These are phyloP conservation scores for Sechiopsis laciniata DNA, from an alignment of 306 rosid species.

Conservation along the genomic window DNA sequence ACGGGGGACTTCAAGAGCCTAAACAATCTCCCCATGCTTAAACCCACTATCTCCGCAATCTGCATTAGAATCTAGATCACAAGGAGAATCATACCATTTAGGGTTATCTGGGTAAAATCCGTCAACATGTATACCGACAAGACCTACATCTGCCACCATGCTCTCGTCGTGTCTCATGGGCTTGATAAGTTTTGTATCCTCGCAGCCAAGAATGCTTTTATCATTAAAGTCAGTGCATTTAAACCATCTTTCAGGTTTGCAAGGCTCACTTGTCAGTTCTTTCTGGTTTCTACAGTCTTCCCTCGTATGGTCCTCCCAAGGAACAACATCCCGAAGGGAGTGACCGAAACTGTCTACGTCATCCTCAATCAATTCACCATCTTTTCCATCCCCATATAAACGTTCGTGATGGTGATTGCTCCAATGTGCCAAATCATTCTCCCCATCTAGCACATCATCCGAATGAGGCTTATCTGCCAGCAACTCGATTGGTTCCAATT, in stretches of 20 bases:
- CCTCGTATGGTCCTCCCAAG: slow-evolving; percentile 98
- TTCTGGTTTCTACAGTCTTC: slow-evolving; percentile 65
- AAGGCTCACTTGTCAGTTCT: slow-evolving; percentile 60
- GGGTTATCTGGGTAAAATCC: slow-evolving; percentile 85
- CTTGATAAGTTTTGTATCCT: slow-evolving; percentile 85
- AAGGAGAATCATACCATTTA: slow-evolving; percentile 98
- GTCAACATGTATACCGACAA: slow-evolving; percentile 90
- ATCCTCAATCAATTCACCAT: slow-evolving; percentile 81
- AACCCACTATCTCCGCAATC: slow-evolving; percentile 87
- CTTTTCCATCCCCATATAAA: slow-evolving; percentile 77
- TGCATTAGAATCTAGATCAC: slow-evolving; percentile 77
- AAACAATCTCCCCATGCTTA: slow-evolving; percentile 82
- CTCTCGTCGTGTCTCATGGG: slow-evolving; percentile 75
- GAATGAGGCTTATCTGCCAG: slow-evolving; percentile 55
- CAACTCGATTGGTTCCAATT: slow-evolving; percentile 55
- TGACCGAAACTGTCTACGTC: slow-evolving; percentile 92
- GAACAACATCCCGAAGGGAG: slow-evolving; percentile 71
- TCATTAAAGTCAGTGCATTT: slow-evolving; percentile 81
- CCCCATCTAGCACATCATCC: slow-evolving; percentile 80
- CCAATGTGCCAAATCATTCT: slow-evolving; percentile 96
- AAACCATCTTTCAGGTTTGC: slow-evolving; percentile 95
- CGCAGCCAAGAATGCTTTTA: slow-evolving; percentile 87
- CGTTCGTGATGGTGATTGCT: slow-evolving; percentile 69
- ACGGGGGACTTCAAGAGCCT: slow-evolving; percentile 41
- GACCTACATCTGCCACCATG: slow-evolving; percentile 81